Evolutionary conservation across 768 basidiomycete species (phyloP).

Genomic region (Rhodocollybia butyracea): DNA sequence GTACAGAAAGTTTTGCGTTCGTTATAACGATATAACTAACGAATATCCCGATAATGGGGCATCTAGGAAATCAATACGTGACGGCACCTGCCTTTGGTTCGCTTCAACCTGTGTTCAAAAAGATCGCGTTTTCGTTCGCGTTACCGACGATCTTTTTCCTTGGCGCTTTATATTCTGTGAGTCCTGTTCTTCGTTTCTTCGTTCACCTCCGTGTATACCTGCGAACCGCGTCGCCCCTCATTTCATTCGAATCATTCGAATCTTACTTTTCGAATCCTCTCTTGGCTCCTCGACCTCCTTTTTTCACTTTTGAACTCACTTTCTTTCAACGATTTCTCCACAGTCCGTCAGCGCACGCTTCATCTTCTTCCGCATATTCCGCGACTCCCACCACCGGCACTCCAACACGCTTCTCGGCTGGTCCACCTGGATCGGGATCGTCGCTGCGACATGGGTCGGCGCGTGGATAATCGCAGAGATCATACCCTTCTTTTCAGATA

Average conservation of each 20-base stretch:
- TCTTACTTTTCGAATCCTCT: no score
- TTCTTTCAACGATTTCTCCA: no score
- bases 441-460: constrained; percentile 28
- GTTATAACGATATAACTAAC: neutral
- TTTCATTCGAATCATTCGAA: no score
- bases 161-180: constrained; percentile 41
- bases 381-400: constrained; percentile 32
- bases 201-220: neutral
- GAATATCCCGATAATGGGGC: no score
- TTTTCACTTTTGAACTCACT: no score
- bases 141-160: constrained; percentile 44
- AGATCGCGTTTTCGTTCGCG: constrained; percentile 43
- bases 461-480: constrained; percentile 33
- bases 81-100: constrained; percentile 42
- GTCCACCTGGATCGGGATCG: constrained; percentile 27
- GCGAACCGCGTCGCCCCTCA: neutral
- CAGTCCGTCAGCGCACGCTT: constrained; percentile 42
- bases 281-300: no score
- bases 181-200: constrained; percentile 2
- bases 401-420: constrained; percentile 31
- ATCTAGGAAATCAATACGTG: constrained; percentile 41
- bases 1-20: neutral
- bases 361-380: constrained; percentile 43
- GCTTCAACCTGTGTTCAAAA: constrained; percentile 32
- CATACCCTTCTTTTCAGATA: constrained; percentile 36